Percentiles rank a stretch among this genome's conserved stretches.
phyloP scores from a whole-genome alignment of 768 basidiomycete species.

The Boletales sp. region DNA sequence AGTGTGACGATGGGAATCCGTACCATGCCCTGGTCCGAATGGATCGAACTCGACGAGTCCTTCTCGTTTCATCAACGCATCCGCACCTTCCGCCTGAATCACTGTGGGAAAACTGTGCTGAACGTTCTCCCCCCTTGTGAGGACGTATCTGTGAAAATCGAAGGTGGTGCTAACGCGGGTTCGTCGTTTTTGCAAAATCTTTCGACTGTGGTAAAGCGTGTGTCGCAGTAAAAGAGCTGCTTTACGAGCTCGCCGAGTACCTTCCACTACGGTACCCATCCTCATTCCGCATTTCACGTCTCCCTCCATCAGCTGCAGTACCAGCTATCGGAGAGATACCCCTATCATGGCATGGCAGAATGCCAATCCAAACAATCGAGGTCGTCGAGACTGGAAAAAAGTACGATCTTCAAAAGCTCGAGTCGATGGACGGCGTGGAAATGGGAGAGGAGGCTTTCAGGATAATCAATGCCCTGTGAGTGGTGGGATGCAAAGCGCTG shows the following conservation, averaged over 20 bases:
- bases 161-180: conserved; percentile 33
- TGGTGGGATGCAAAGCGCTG: conserved; percentile 2
- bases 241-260: conserved; percentile 69
- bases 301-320: conserved; percentile 5
- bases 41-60: conserved; percentile 72
- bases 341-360: conserved; percentile 40
- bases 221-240: conserved; percentile 54
- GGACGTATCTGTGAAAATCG: conserved; percentile 35
- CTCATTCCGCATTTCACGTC: conserved; percentile 53
- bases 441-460: conserved; percentile 56
- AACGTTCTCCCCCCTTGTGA: conserved; percentile 45
- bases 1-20: conserved; percentile 76
- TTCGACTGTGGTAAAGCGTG: not conserved
- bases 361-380: conserved; percentile 51
- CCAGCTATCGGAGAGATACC: conserved; percentile 24
- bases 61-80: conserved; percentile 57
- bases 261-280: conserved; percentile 62
- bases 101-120: conserved; percentile 47
- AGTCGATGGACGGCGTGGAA: conserved; percentile 18
- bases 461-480: conserved; percentile 61
- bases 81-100: conserved; percentile 49
- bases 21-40: conserved; percentile 66
- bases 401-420: conserved; percentile 46
- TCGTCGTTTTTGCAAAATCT: not conserved
- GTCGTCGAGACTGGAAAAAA: conserved; percentile 49